Evolutionary conservation across 768 basidiomycete genomes (phyloP), one percentile per base, ranked within the genome.

Genomic region (Candolleomyces efflorescens): DNA sequence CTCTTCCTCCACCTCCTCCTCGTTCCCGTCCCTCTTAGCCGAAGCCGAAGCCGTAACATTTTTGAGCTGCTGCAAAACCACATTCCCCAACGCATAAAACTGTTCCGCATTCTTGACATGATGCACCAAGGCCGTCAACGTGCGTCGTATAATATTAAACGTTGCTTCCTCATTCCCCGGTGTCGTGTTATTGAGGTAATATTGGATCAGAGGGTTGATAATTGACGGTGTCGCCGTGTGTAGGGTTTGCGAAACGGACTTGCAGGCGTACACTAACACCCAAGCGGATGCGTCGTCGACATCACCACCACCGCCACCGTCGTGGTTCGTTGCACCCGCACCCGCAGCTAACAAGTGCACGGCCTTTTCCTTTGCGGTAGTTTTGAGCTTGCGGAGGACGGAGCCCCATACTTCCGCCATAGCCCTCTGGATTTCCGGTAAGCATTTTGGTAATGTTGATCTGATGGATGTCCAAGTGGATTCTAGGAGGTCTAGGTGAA

Each of bases 371-470:
- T 89, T 75, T 7, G 78, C 76, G 12, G 79, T 76, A 1, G 74
- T 71, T 68, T 91, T 90, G 53, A 94, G 71, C 62, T 90, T 80
- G 50, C 94, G 78, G 44, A 96, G 65, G 0, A 88, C 79, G 0
- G 82, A 83, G 0, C 86, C 91, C 95, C 92, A 97, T 3, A 92
- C 91, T 65, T 97, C 93, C 0, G 92, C 88, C 10, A 90, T 79
- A 1, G 89, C 84, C 23, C 89, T 75, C 65, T 89, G 89, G 2
- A 92, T 80, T 58, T 94, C 90, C 0, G 83, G 79, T 55, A 81
- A 72, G 67, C 89, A 91, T 57, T 75, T 79, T 3, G 80, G 79
- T 9, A 92, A 67, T 1, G 78, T 72, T 0, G 68, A 65, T 23
- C 76, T 74, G 41, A 92, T 71, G 26, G 71, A 64, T 5, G 68